These are phyloP conservation scores for Phaseolus lunatus DNA, from an alignment of 306 rosid genomes.

Conservation along the genomic window DNA sequence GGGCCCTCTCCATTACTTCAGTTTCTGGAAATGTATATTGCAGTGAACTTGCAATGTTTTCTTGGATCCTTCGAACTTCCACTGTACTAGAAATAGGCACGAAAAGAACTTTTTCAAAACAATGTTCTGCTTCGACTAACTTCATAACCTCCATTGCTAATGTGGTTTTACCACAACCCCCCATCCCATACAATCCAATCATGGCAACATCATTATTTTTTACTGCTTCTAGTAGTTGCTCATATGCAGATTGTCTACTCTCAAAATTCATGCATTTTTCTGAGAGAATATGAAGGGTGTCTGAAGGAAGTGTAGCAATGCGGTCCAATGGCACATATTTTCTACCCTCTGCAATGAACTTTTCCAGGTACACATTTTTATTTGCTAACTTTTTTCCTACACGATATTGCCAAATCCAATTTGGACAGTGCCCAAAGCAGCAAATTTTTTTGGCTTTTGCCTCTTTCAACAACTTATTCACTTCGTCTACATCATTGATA, in stretches of 20 bases:
- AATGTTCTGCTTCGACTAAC: neutral
- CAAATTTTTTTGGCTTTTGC: too few species aligned
- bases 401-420: too few species aligned
- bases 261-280: neutral
- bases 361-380: too few species aligned
- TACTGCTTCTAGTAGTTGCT: conserved; percentile 14
- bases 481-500: too few species aligned
- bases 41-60: neutral
- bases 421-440: too few species aligned
- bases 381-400: too few species aligned
- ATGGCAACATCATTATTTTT: neutral
- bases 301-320: too few species aligned
- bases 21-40: neutral
- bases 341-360: too few species aligned
- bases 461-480: too few species aligned
- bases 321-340: too few species aligned
- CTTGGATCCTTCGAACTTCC: conserved; percentile 23
- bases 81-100: conserved; percentile 3
- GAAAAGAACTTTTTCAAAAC: conserved; percentile 34
- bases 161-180: conserved; percentile 40
- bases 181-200: conserved; percentile 40
- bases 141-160: conserved; percentile 2
- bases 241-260: neutral
- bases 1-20: neutral
- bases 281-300: too few species aligned